These are phyloP conservation scores for Mycosarcoma maydis DNA, from an alignment of 1,284 basidiomycete genomes.

Conservation along the genomic window DNA sequence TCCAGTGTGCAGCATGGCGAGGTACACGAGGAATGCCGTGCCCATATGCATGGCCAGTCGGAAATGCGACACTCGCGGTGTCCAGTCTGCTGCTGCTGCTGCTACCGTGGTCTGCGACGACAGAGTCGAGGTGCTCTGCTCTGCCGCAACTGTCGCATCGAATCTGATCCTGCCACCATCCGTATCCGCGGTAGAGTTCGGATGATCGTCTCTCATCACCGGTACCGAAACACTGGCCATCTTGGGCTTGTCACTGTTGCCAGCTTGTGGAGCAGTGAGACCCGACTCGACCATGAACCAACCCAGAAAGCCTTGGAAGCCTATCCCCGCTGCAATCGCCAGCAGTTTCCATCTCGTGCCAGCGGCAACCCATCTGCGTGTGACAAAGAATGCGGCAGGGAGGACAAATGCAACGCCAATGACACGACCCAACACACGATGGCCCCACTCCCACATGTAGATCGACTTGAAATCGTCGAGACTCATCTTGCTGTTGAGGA, in stretches of 20 bases:
- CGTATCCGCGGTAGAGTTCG: neutral
- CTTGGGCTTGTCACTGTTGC: conserved; percentile 17
- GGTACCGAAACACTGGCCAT: conserved; percentile 12
- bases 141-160: neutral
- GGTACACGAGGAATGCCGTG: conserved; percentile 87
- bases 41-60: conserved; percentile 92
- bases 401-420: conserved; percentile 75
- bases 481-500: conserved; percentile 83
- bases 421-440: conserved; percentile 89
- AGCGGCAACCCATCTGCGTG: conserved; percentile 16
- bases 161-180: conserved; percentile 1
- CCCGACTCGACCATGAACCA: conserved; percentile 99
- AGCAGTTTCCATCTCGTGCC: conserved; percentile 74
- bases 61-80: conserved; percentile 91
- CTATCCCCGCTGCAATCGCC: conserved; percentile 81
- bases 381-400: conserved; percentile 57
- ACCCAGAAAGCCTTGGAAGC: conserved; percentile 88
- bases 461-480: conserved; percentile 94
- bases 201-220: neutral
- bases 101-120: conserved; percentile 21
- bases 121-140: conserved; percentile 15
- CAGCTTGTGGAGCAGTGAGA: conserved; percentile 69
- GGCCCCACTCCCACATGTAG: conserved; percentile 98
- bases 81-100: conserved; percentile 58
- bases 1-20: conserved; percentile 87